These are phyloP conservation scores for Aspergillus oerlinghausenensis DNA, from an alignment of 2,329 filamentous ascomycete species.

Conservation along the genomic window DNA sequence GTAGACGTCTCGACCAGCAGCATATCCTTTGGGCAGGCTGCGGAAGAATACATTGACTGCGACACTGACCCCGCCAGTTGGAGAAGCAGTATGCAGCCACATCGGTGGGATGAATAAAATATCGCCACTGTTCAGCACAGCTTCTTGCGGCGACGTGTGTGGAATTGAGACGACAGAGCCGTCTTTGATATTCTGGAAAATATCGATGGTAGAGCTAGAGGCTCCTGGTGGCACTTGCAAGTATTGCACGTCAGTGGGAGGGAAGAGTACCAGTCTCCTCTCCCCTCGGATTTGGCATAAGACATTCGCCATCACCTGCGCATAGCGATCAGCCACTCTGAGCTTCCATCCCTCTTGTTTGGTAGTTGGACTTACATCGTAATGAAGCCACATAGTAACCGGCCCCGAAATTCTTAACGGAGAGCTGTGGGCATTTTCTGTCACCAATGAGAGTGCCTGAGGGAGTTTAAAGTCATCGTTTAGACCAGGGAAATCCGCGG, in stretches of 20 bases:
- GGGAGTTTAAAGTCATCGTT: slow-evolving; percentile 68
- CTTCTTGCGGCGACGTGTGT: slow-evolving; percentile 64
- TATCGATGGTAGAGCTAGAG: slow-evolving; percentile 73
- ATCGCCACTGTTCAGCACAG: slow-evolving; percentile 64
- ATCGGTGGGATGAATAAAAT: slow-evolving; percentile 75
- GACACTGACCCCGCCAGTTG: slow-evolving; percentile 53
- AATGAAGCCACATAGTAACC: slow-evolving; percentile 86
- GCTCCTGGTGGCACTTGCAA: slow-evolving; percentile 70
- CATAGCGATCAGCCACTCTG: slow-evolving; percentile 2
- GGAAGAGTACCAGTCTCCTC: slow-evolving; percentile 72
- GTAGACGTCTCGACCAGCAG: slow-evolving; percentile 75
- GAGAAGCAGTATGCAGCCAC: slow-evolving; percentile 69
- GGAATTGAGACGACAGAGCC: slow-evolving; percentile 51
- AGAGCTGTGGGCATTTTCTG: slow-evolving; percentile 67
- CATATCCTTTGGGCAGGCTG: slow-evolving; percentile 63
- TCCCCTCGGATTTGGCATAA: slow-evolving; percentile 72
- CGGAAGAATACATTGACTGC: slow-evolving; percentile 90
- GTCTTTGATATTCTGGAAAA: slow-evolving; percentile 50
- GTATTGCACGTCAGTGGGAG: slow-evolving; percentile 66
- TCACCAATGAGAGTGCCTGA: slow-evolving; percentile 53
- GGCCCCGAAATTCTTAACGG: slow-evolving; percentile 73
- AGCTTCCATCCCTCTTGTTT: neutral
- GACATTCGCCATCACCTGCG: slow-evolving; percentile 77
- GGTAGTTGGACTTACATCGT: slow-evolving; percentile 56
- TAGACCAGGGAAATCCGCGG: slow-evolving; percentile 66